Percentiles rank a stretch among this genome's conserved stretches.
Conservation (phyloP, 768 basidiomycete genomes). For the Amanita polypyramis region DNA sequence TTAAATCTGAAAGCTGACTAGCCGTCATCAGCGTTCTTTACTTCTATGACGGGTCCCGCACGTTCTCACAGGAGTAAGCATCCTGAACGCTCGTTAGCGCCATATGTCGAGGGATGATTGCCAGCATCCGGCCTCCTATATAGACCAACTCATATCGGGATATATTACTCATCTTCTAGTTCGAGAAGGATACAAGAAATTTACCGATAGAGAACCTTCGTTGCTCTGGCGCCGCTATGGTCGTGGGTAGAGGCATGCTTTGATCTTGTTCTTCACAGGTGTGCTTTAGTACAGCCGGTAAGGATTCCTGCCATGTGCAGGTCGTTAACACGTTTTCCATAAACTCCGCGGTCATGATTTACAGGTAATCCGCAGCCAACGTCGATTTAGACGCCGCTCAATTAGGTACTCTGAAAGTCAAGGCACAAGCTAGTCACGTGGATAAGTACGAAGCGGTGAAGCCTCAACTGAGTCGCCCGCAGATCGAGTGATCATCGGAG, state of each 20-base stretch:
- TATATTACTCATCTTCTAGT: not conserved
- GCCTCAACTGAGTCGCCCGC: not conserved
- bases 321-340: not conserved
- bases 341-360: constrained; percentile 5
- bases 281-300: not conserved
- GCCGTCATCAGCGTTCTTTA: not conserved
- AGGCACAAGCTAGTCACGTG: too few species aligned
- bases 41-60: not conserved
- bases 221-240: not conserved
- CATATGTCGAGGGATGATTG: not conserved
- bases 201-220: not conserved
- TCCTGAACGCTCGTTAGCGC: not conserved
- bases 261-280: constrained; percentile 2
- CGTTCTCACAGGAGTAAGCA: not conserved
- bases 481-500: not conserved
- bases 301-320: not conserved
- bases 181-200: not conserved
- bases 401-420: too few species aligned
- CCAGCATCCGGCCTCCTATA: not conserved
- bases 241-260: not conserved
- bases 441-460: not conserved
- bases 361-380: not conserved
- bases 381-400: not conserved
- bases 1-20: not conserved
- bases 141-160: not conserved